phyloP scores from a whole-genome alignment of 148 eudicot genomes.

The Cornus controversa region DNA sequence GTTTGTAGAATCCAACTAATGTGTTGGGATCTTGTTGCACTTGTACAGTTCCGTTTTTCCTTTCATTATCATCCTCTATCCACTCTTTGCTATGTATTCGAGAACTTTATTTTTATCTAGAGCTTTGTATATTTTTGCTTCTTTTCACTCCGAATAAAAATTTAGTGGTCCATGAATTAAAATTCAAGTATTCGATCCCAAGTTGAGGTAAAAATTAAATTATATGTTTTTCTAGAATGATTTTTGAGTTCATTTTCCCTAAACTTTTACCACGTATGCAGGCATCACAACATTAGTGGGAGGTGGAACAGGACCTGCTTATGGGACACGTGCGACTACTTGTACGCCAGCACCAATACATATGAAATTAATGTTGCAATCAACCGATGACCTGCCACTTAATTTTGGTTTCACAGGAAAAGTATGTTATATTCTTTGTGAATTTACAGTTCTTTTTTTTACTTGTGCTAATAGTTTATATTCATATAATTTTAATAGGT shows the following conservation, averaged over 20 bases:
- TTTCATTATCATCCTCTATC: no score
- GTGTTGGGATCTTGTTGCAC: no score
- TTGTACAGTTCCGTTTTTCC: no score
- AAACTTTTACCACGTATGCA: constrained; percentile 19
- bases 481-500: no score
- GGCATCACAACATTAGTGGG: constrained; percentile 96
- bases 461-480: not conserved
- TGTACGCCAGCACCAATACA: constrained; percentile 86
- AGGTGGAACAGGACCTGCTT: constrained; percentile 98
- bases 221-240: not conserved
- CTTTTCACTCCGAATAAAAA: not conserved
- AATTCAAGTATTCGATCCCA: not conserved
- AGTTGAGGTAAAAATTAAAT: not conserved
- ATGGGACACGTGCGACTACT: constrained; percentile 96
- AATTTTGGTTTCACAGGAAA: constrained; percentile 98
- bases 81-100: no score
- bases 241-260: constrained; percentile 6
- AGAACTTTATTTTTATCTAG: not conserved
- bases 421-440: constrained; percentile 40
- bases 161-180: not conserved
- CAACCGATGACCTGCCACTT: constrained; percentile 86
- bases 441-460: constrained; percentile 1
- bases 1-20: no score
- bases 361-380: constrained; percentile 84
- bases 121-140: not conserved